phyloP scores from a whole-genome alignment of 2,329 filamentous ascomycete genomes.

The Magnaporthiopsis incrustans region DNA sequence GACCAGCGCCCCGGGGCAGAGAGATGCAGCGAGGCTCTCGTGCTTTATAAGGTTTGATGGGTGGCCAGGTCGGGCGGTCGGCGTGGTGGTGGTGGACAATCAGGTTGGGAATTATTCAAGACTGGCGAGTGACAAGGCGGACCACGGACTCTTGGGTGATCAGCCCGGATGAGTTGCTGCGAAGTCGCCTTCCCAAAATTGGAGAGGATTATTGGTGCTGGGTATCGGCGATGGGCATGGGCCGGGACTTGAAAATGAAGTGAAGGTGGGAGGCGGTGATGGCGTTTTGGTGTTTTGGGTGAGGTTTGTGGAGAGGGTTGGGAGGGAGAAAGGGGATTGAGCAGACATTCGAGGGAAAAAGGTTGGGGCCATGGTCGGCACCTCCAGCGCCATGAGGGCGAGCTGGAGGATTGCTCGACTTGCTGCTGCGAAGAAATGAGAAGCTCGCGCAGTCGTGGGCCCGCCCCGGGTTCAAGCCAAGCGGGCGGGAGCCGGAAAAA shows the following conservation, averaged over 20 bases:
- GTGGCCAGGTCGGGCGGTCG: background rate
- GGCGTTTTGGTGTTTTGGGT: slow-evolving; percentile 11
- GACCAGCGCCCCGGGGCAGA: background rate
- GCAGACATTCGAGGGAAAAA: slow-evolving; percentile 9
- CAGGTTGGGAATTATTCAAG: background rate
- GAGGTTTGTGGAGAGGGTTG: slow-evolving; percentile 10
- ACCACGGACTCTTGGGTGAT: background rate
- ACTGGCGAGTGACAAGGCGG: background rate
- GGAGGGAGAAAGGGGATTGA: slow-evolving; percentile 12
- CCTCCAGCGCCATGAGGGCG: slow-evolving; percentile 9
- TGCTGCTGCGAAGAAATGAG: slow-evolving; percentile 9
- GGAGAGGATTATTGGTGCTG: slow-evolving; percentile 1
- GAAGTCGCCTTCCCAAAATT: background rate
- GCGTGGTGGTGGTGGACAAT: background rate
- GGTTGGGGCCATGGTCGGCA: slow-evolving; percentile 16
- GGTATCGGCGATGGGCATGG: slow-evolving; percentile 5
- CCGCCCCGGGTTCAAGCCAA: slow-evolving; percentile 8
- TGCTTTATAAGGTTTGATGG: background rate
- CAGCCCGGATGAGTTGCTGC: background rate
- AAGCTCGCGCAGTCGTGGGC: slow-evolving; percentile 10
- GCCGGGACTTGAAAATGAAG: slow-evolving; percentile 4
- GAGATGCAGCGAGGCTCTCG: background rate
- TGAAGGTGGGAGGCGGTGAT: slow-evolving; percentile 10
- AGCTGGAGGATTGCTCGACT: slow-evolving; percentile 4
- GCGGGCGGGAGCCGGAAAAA: slow-evolving; percentile 9